Conservation (phyloP, 768 basidiomycete species). For the Termitomyces sp. region DNA sequence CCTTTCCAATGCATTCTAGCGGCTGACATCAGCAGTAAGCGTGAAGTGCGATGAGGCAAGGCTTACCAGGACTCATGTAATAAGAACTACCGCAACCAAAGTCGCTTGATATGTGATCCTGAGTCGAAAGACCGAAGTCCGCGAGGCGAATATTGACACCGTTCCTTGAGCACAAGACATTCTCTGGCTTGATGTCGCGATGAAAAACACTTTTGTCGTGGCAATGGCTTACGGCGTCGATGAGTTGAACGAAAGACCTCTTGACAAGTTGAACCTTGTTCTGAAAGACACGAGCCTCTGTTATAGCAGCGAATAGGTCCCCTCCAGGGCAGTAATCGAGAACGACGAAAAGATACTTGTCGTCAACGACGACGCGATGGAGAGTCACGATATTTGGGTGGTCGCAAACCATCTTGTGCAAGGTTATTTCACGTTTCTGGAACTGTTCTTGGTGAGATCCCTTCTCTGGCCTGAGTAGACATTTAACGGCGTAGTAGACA, state of each 20-base stretch:
- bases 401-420: constrained; percentile 44
- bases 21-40: constrained; percentile 3
- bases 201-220: constrained; percentile 71
- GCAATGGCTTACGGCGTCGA: constrained; percentile 74
- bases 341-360: constrained; percentile 60
- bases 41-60: constrained; percentile 7
- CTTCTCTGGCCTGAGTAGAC: constrained; percentile 53
- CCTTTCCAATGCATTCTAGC: constrained; percentile 50
- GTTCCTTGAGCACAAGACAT: constrained; percentile 54
- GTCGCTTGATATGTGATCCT: constrained; percentile 35
- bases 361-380: constrained; percentile 56
- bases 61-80: constrained; percentile 70
- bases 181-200: constrained; percentile 87
- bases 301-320: constrained; percentile 72
- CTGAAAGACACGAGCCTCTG: constrained; percentile 43
- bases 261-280: constrained; percentile 60
- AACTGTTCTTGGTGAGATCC: constrained; percentile 49
- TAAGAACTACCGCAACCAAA: constrained; percentile 54
- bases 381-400: constrained; percentile 68
- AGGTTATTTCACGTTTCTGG: constrained; percentile 65
- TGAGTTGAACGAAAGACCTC: constrained; percentile 66
- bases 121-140: constrained; percentile 74
- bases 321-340: constrained; percentile 53
- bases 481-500: constrained; percentile 67
- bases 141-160: constrained; percentile 55